A percentile compares a stretch with the other conserved stretches of the same genome.
phyloP scores from a whole-genome alignment of 2,329 filamentous ascomycete genomes.

The Penicillium sp. region DNA sequence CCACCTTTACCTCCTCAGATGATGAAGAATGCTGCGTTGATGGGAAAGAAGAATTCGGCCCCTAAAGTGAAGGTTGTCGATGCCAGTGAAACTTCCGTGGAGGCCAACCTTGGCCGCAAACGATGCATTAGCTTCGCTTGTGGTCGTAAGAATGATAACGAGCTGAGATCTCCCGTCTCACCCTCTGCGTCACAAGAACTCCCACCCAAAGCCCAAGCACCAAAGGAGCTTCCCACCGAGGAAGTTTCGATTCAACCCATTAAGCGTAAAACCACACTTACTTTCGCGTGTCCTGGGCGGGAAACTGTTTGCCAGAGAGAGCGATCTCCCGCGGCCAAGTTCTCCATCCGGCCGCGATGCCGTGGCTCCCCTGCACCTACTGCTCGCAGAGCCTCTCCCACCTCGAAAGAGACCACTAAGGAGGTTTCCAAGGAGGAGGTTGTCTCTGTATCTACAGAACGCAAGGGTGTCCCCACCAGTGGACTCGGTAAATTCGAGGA shows the following conservation, averaged over 20 bases:
- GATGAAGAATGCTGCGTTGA: constrained; percentile 25
- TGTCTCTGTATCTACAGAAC: constrained; percentile 14
- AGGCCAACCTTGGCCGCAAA: constrained; percentile 70
- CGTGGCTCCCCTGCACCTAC: constrained; percentile 45
- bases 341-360: constrained; percentile 29
- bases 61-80: constrained; percentile 37
- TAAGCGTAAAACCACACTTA: constrained; percentile 48
- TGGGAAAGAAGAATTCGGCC: constrained; percentile 16
- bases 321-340: constrained; percentile 27
- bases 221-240: constrained; percentile 14
- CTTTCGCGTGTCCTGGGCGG: constrained; percentile 49
- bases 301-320: constrained; percentile 30
- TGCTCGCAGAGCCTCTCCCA: constrained; percentile 31
- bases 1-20: constrained; percentile 65
- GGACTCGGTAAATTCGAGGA: constrained; percentile 43
- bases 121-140: constrained; percentile 93
- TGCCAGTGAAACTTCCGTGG: constrained; percentile 56
- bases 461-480: constrained; percentile 34
- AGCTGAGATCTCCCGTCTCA: constrained; percentile 26
- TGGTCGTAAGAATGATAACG: constrained; percentile 59
- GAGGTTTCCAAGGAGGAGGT: constrained; percentile 12
- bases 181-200: constrained; percentile 25
- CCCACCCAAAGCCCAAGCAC: constrained; percentile 23
- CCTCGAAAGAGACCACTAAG: constrained; percentile 10
- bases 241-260: constrained; percentile 24